Base-by-base conservation (phyloP, 352 stramenopile species). In the Phytophthora hybrid region DNA sequence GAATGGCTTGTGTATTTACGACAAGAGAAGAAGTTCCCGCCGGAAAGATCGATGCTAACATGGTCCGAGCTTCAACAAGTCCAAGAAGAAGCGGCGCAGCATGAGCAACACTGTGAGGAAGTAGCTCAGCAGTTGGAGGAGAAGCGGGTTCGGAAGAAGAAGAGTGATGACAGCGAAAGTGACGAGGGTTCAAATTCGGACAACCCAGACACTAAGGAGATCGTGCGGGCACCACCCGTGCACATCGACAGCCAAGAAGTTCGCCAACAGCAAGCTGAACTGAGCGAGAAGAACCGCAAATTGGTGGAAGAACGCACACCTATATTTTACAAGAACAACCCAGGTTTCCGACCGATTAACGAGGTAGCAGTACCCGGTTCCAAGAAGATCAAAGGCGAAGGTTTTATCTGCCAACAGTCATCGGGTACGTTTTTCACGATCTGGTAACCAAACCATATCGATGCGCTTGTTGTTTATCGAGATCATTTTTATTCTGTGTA, bases 251-350 rank as follows among this genome's bases (percentile, higher is more conserved):
- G 54, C 19, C 71, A 85, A 34, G 79, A 77, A 16, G 44, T 89
- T 32, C 59, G 65, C 1, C 63, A 76, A n/a, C 72, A 91, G 39
- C 78, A 91, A 78, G 65, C 70, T 21, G 73, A 82, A 23, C 32
- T 94, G 31, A 71, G 83, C 37, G 60, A 73, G 9, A 81, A 87
- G 56, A 93, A 92, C 37, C 57, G 72, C 5, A 80, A 83, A 53
- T 64, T 92, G 19, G 84, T 93, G 44, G 78, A 82, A 41, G 82
- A 92, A 32, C 83, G 85, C 5, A 87, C 69, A 18, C 67, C 76
- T 9, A 85, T 93, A 53, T 96, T 96, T 54, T 91, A 91, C 69
- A 77, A 84, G 65, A 90, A 91, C 61, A 96, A 96, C 31, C 87
- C 86, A 21, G 76, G 71, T 4, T 93, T 96, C 59, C 60, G 76